These are phyloP conservation scores for Saccharomyces jurei DNA, from an alignment of 805 yeast species.

Conservation along the genomic window DNA sequence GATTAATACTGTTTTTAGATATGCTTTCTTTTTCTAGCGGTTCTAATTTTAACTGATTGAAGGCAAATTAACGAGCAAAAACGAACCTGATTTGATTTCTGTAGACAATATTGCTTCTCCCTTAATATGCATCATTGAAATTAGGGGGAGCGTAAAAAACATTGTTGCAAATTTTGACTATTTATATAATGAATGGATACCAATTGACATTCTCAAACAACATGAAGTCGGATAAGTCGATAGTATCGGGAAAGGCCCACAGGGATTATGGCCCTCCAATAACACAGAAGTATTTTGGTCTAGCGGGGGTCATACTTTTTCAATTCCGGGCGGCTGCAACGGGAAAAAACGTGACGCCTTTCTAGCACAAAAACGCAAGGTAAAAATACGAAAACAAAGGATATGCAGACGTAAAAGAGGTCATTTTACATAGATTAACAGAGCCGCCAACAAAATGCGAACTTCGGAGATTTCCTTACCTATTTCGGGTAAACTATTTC, in stretches of 20 bases:
- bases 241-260: neutral
- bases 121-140: neutral
- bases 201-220: neutral
- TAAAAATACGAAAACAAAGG: neutral
- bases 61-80: neutral
- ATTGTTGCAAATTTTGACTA: neutral
- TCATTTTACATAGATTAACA: neutral
- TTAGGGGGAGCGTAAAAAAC: neutral
- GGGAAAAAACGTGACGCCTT: neutral
- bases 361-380: neutral
- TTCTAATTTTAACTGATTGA: neutral
- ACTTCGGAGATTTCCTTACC: neutral
- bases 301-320: neutral
- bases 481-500: neutral
- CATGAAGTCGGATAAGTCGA: neutral
- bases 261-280: neutral
- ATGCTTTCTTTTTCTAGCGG: neutral
- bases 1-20: neutral
- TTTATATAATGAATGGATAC: neutral
- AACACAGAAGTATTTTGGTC: neutral
- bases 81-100: neutral
- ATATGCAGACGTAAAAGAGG: neutral
- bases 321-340: neutral
- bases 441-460: neutral
- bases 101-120: neutral